These are phyloP conservation scores for Solanum gandarillasii DNA, from an alignment of 257 asterid species.

Conservation along the genomic window DNA sequence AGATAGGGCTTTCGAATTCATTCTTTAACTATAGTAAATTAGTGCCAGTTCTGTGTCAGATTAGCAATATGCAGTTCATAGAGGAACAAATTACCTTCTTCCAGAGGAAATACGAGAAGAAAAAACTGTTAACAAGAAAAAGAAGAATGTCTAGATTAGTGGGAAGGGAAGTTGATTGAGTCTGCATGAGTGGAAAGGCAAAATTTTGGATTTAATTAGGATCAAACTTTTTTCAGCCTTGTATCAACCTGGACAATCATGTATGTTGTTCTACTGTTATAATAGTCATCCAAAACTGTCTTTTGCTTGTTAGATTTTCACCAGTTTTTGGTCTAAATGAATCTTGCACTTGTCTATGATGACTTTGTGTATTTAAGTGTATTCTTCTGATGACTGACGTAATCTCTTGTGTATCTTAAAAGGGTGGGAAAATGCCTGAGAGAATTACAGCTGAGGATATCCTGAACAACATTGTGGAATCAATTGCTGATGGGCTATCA, in stretches of 20 bases:
- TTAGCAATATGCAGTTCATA: not conserved
- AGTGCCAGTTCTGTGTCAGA: not conserved
- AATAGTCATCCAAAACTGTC: not conserved
- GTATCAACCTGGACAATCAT: not conserved
- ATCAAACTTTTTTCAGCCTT: not conserved
- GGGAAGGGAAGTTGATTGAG: not conserved
- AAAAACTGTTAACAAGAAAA: not conserved
- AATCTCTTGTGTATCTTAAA: not conserved
- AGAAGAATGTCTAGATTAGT: not conserved
- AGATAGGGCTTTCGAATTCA: not conserved
- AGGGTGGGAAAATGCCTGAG: constrained; percentile 49
- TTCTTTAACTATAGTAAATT: not conserved
- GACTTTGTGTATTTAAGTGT: not conserved
- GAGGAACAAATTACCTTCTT: not conserved
- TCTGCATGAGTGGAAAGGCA: not conserved
- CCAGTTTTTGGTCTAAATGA: not conserved
- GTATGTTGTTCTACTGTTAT: not conserved
- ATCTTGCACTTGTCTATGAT: not conserved
- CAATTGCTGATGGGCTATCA: constrained; percentile 41
- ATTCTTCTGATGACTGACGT: not conserved
- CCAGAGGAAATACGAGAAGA: not conserved
- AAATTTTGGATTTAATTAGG: not conserved
- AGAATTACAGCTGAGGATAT: constrained; percentile 57
- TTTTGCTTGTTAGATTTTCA: not conserved
- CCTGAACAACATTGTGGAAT: constrained; percentile 47